Base-by-base conservation (phyloP, 2,329 filamentous ascomycete species). In the Cryphonectria japonica region DNA sequence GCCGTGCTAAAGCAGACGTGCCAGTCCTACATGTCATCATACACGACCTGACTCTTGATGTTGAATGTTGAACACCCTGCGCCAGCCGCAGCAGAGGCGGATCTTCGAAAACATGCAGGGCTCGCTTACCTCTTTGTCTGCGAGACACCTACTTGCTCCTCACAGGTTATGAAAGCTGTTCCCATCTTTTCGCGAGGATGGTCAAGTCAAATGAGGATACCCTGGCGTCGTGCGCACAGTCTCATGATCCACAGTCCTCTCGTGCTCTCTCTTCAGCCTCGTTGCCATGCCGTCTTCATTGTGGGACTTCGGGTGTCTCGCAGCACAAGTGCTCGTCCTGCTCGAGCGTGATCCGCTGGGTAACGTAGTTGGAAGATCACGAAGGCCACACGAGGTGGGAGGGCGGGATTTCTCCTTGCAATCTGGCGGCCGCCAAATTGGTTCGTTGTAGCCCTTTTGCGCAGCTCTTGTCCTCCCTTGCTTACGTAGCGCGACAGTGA, bases 211-310 rank as follows among this genome's bases (percentile, higher is more conserved):
- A 4, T 39, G 22, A 22, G 39, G 29, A 50, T 34, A 43, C 34
- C 43, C 16, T 65, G 29, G 13, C 63, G 39, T 65, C 16, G n/a
- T 34, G 41, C 4, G 26, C 43, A 37, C 22, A 52, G 16, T 19
- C 19, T 2, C 62, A 50, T 19, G 39, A 26, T 54, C 60, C 39
- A 5, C 7, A 54, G 29, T 66, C 61, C 34, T 62, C 66, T 68
- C 39, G 59, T 72, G 71, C 66, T 68, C 34, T 62, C 34, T 65
- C 59, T 41, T n/a, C n/a, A 71, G 71, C 69, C 61, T 67, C 71
- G 66, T 62, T 26, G 41, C 19, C 26, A 29, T n/a, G 16, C 11
- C 62, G 16, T 41, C 41, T 8, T 34, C 41, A 32, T 61, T 60
- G 71, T 69, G 61, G 37, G 71, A 67, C 66, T 32, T 67, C 66